Conservation (phyloP, 495 filamentous ascomycete genomes). For the Tuber melanosporum region DNA sequence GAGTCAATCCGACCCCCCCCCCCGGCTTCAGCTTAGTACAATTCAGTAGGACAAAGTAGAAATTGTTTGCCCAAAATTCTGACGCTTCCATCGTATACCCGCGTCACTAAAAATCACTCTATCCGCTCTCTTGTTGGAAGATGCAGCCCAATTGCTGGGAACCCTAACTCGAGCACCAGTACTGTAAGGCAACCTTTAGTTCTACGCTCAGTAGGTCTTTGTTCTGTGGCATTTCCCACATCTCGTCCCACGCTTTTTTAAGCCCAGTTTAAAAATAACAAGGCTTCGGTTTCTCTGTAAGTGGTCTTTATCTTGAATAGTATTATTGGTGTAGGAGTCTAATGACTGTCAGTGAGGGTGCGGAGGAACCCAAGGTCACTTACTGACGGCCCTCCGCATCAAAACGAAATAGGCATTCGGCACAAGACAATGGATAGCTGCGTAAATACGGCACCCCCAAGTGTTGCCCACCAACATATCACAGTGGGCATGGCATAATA, state of each 20-base stretch:
- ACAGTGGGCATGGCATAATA: no score
- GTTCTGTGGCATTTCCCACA: not conserved
- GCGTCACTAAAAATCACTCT: slow-evolving; percentile 1
- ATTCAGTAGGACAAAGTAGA: not conserved
- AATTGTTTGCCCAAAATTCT: not conserved
- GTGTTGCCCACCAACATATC: not conserved
- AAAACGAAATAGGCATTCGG: not conserved
- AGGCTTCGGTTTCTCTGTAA: not conserved
- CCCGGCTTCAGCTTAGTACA: not conserved
- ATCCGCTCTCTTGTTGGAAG: not conserved
- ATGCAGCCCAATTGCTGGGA: not conserved
- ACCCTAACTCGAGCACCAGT: not conserved
- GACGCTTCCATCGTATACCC: not conserved
- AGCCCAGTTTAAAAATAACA: not conserved
- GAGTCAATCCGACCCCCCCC: not conserved
- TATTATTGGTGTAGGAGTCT: not conserved
- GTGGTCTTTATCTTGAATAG: not conserved
- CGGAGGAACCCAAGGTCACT: not conserved
- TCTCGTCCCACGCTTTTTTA: not conserved
- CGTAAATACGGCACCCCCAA: not conserved
- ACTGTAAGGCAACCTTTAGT: not conserved
- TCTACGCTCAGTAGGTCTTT: not conserved
- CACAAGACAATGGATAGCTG: not conserved
- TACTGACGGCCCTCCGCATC: not conserved
- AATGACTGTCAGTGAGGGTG: not conserved